Evolutionary conservation across 805 yeast species (phyloP), one percentile per base, ranked within the genome.

Genomic region (Lipomyces spencermartinsiae): DNA sequence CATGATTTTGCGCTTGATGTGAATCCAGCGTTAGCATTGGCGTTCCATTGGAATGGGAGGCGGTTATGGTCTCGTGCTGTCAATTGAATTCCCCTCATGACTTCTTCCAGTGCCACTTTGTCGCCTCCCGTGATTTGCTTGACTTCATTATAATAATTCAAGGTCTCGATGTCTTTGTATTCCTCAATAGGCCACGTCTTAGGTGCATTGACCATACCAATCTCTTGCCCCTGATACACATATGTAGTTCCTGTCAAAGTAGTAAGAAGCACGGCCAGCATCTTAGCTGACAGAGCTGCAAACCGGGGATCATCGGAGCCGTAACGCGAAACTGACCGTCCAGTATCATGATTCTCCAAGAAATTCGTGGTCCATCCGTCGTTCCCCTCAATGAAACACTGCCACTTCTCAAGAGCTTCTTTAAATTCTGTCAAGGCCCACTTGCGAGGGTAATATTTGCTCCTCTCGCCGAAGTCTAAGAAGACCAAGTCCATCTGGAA

Each of bases 151-250:
- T 25, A 25, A 25, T 82, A 81, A 74, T 81, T 82, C 71, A 80
- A 75, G 59, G 84, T 78, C 69, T 83, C 82, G 68, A 86, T 82
- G 74, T 86, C 89, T 71, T 79, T 76, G 76, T 84, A 86, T 72
- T 85, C 86, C 22, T 78, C 79, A 63, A 85, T 77, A 22, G 80
- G 78, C 87, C 87, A 85, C 51, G 74, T 74, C 63, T 77, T 73
- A 22, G 85, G 80, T 37, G 85, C 76, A 74, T 86, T 86, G 63
- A 81, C 81, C 84, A 83, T 83, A 39, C 87, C 89, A 71, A 86
- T 78, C 73, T 86, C 89, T 75, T 86, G 89, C 61, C 89, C 89
- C 76, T 86, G 89, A 76, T 85, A 86, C 55, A 86, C 77, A 76
- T 80, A 86, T 65, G 84, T 75, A 16, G 89, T 86, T 59, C 89